phyloP scores from a whole-genome alignment of 306 rosid genomes.

The Phaseolus lunatus region DNA sequence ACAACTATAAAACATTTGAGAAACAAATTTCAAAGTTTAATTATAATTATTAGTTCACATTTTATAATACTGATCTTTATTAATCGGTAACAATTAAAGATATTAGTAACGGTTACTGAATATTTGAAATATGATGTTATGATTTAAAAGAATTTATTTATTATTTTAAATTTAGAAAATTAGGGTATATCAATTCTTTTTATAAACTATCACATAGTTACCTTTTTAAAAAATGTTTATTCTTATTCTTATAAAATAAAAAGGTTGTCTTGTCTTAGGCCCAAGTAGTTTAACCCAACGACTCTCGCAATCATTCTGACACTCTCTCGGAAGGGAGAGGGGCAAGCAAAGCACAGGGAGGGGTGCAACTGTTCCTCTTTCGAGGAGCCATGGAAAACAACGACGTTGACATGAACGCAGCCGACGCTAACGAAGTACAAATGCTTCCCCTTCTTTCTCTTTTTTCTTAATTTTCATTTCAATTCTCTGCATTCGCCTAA shows the following conservation, averaged over 20 bases:
- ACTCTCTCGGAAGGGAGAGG: conserved; percentile 9
- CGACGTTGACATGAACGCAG: conserved; percentile 55
- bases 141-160: too few relatives aligned
- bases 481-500: background rate
- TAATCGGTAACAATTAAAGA: too few relatives aligned
- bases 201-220: too few relatives aligned
- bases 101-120: too few relatives aligned
- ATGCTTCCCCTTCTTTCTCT: background rate
- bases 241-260: background rate
- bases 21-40: too few relatives aligned
- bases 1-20: too few relatives aligned
- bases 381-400: conserved; percentile 53
- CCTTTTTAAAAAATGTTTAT: too few relatives aligned
- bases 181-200: too few relatives aligned
- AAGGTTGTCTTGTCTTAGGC: background rate
- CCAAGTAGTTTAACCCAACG: background rate
- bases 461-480: background rate
- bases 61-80: too few relatives aligned
- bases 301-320: background rate
- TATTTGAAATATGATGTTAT: too few relatives aligned
- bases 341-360: background rate
- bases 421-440: conserved; percentile 50
- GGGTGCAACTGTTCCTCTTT: conserved; percentile 17
- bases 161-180: too few relatives aligned
- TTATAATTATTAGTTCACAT: too few relatives aligned